Conservation (phyloP, 1,284 basidiomycete genomes). For the Marasmius oreades region DNA sequence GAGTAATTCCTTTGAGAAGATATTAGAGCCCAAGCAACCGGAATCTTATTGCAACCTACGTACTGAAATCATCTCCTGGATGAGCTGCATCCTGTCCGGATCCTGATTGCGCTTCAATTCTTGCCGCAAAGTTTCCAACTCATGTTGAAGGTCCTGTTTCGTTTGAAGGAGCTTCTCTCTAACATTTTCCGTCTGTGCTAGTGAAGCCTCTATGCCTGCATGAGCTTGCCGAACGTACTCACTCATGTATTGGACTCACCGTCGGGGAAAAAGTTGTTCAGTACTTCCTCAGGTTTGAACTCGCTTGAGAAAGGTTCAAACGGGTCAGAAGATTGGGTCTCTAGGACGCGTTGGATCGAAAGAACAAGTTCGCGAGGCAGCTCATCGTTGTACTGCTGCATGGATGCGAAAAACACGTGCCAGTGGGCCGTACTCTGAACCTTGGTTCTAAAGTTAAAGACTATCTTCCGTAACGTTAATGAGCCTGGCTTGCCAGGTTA, state of each 20-base stretch:
- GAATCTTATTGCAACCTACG: slow-evolving; percentile 15
- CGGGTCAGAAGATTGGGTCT: slow-evolving; percentile 48
- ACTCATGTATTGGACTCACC: slow-evolving; percentile 41
- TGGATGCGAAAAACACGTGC: slow-evolving; percentile 15
- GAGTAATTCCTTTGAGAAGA: slow-evolving; percentile 69
- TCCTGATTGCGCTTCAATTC: slow-evolving; percentile 77
- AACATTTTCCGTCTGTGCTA: slow-evolving; percentile 61
- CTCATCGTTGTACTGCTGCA: slow-evolving; percentile 40
- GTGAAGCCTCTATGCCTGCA: slow-evolving; percentile 53
- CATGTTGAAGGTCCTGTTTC: slow-evolving; percentile 61
- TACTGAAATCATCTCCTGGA: slow-evolving; percentile 93
- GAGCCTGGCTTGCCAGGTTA: too few species aligned
- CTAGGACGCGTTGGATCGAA: slow-evolving; percentile 65
- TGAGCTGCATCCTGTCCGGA: slow-evolving; percentile 79
- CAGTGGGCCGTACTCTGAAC: not conserved
- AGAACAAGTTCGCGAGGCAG: slow-evolving; percentile 64
- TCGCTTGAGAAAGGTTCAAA: slow-evolving; percentile 55
- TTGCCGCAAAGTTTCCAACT: slow-evolving; percentile 66
- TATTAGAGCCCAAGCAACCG: not conserved
- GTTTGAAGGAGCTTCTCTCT: slow-evolving; percentile 59
- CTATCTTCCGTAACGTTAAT: too few species aligned
- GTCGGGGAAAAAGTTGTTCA: slow-evolving; percentile 76
- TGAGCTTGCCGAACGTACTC: slow-evolving; percentile 2
- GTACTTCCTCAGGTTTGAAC: slow-evolving; percentile 54
- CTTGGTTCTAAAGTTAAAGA: not conserved